Evolutionary conservation across 2,329 filamentous ascomycete species (phyloP), one percentile per base, ranked within the genome.

Genomic region (Fusarium decemcellulare): DNA sequence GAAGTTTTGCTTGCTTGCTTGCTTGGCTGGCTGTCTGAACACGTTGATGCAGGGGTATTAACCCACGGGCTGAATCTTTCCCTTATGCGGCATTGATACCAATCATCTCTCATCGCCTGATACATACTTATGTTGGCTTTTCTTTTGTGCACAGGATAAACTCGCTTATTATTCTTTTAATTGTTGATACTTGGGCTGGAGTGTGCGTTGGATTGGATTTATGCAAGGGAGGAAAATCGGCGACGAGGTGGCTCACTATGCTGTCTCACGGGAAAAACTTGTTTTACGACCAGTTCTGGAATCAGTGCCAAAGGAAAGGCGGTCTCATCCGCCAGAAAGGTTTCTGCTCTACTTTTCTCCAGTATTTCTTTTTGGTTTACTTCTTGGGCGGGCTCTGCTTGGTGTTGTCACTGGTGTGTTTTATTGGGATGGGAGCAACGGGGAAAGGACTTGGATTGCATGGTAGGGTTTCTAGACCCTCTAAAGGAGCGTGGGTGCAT

Each of bases 11-110:
- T 23, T 68, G 59, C 46, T 71, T 71, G 63, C 55, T 54, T 51
- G 59, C 65, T 57, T 54, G 68, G 72, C 63, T 59, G 71, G 72
- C 59, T 74, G 63, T 74, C 57, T 74, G 67, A 74, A 65, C 51
- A 69, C 59, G 59, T 27, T 67, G 61, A 46, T 58, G 63, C 71
- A 64, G 51, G 61, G 67, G 69, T 53, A 50, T 68, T 57, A 52
- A 54, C 63, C 61, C 68, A 48, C 23, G 37, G 39, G 58, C 51
- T 65, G 44, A 48, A 47, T 52, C 34, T 48, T 61, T 57, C n/a
- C 36, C 32, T 58, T 61, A 44, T 44, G 54, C 51, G 57, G 40
- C 50, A 53, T 68, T 74, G 70, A 73, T 73, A 72, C 68, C 67
- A 68, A 71, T 59, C 47, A 61, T 65, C 52, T 51, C 34, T 34